Base-by-base conservation (phyloP, 768 basidiomycete species). In the Dendrothele bispora region DNA sequence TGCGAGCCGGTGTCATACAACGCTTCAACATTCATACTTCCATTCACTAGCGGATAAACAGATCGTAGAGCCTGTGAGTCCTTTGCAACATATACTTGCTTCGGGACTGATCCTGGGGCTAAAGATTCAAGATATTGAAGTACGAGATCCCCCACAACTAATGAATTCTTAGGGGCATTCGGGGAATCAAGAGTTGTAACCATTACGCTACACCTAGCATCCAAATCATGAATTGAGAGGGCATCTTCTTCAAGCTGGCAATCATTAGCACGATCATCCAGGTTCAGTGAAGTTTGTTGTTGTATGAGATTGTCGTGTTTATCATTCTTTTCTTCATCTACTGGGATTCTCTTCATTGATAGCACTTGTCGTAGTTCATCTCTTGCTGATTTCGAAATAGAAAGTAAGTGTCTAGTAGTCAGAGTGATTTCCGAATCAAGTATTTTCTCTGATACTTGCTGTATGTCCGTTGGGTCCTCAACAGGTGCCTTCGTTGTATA, bases 21-120 rank as follows among this genome's bases (percentile, higher is more conserved):
- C 22, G 30, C 32, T 14, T 44, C 21, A 5, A 24, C 32, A 4
- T 20, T 7, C 5, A 20, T 4, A 1, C 26, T 27, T 5, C 43
- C 30, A 5, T 34, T 34, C 1, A 35, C 20, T 1, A 53, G 8
- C 15, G 43, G 30, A 4, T 44, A 34, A 0, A 44, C 12, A 2
- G 18, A 18, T 32, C 32, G 20, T 1, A 44, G 32, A 34, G 12
- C n/a, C 6, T 14, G 25, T 3, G 43, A 22, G 2, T 18, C 30
- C 18, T 44, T 44, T 7, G 43, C 32, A 1, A 44, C 43, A n/a
- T 34, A 44, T 8, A 64, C 29, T 2, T 41, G 43, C 27, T 44
- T 44, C 15, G 43, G 28, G 11, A 22, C 27, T 35, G 22, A 29
- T 14, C 27, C 43, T 35, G 43, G 43, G 14, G 43, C 43, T 17